These are phyloP conservation scores for Picea sitchensis DNA, from an alignment of 75 land plant species.

Conservation along the genomic window DNA sequence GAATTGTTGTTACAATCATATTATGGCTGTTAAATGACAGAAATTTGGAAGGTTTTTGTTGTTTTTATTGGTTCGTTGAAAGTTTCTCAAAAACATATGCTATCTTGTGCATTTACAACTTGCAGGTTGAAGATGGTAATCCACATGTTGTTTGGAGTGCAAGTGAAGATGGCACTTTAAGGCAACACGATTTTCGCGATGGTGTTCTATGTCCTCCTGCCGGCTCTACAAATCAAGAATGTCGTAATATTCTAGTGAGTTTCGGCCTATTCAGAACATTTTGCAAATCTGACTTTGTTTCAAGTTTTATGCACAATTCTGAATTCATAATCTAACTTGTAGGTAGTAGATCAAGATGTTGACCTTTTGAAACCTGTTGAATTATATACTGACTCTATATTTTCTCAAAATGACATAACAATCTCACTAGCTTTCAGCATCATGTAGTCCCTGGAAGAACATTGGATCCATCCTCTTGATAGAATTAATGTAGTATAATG, in stretches of 20 bases:
- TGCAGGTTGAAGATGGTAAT: constrained; percentile 97
- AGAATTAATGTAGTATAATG: not conserved
- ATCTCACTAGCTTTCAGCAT: constrained; percentile 1
- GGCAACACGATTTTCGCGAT: constrained; percentile 98
- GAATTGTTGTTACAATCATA: not conserved
- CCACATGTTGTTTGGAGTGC: constrained; percentile 99
- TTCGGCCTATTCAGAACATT: not conserved
- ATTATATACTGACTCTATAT: not conserved
- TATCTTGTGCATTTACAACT: not conserved
- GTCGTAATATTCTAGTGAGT: constrained; percentile 93
- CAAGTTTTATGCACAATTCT: not conserved
- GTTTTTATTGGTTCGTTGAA: not conserved
- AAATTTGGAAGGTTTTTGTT: not conserved
- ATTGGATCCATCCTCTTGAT: not conserved
- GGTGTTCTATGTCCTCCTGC: constrained; percentile 74
- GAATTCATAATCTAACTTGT: not conserved
- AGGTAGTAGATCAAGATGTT: not conserved
- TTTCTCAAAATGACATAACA: not conserved
- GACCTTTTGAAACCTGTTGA: not conserved
- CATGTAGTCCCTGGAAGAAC: not conserved
- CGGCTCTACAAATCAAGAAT: constrained; percentile 80
- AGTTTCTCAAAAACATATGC: no score
- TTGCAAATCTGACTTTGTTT: not conserved
- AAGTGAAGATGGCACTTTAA: constrained; percentile 98
- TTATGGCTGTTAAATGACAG: not conserved